Base-by-base conservation (phyloP, 2,329 filamentous ascomycete species). In the Emmonsiellopsis sp. region DNA sequence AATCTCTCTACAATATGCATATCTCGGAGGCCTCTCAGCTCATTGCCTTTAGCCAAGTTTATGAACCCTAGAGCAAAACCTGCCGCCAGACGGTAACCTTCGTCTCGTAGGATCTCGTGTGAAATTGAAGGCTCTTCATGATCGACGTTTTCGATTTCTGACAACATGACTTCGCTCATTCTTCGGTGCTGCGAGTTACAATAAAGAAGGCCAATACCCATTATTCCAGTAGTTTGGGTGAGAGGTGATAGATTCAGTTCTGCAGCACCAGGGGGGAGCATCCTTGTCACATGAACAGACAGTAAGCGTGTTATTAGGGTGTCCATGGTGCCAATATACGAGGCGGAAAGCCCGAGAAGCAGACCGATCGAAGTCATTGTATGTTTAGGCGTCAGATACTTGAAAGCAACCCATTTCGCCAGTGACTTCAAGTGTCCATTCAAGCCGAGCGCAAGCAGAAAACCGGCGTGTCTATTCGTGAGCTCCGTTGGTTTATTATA, bases 161-260 rank as follows among this genome's bases (percentile, higher is more conserved):
- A 97, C 50, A 98, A 82, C 89, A 98, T 96, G 15, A 97, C 89
- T 68, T 98, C 93, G 65, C 90, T 97, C 93, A 98, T 98, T 38
- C 94, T 85, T 32, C 94, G 87, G 71, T 98, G 94, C 64, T 97
- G 92, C 31, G 91, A 96, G 66, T 91, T 87, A 71, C 87, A 94
- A 69, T 97, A 98, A 1, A 98, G 76, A 41, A 98, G 73, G 0
- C 93, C 93, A 59, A 98, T 95, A 1, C 93, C 93, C 89, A 98
- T 94, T 42, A 98, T 86, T 16, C 91, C 93, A 1, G 92, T 93
- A 0, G 93, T 97, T 69, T 98, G 93, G 0, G 92, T 96, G 15
- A 95, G 78, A 3, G 90, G 87, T 2, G 92, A 95, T 1, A 98
- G 73, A 61, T 98, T 98, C 9, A 98, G 78, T 69, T 98, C 93